Percentiles rank a stretch among this genome's conserved stretches.
phyloP scores from a whole-genome alignment of 768 basidiomycete genomes.

The Leccinum imitatum region DNA sequence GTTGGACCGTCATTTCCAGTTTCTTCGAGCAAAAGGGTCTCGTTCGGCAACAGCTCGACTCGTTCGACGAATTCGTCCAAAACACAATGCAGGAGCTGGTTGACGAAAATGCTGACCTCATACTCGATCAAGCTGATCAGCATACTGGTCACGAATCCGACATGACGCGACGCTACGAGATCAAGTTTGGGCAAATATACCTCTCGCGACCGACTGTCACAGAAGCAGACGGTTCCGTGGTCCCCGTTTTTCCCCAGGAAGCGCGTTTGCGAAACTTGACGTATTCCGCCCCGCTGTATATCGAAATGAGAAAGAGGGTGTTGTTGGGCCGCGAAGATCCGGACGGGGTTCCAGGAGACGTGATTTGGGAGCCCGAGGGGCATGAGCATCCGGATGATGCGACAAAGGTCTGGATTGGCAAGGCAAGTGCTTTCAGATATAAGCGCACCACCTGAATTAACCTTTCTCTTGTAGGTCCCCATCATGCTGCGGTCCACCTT shows the following conservation, averaged over 20 bases:
- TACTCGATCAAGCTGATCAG: conserved; percentile 94
- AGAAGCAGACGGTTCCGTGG: conserved; percentile 92
- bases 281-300: conserved; percentile 92
- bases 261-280: conserved; percentile 93
- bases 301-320: conserved; percentile 91
- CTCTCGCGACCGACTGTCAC: conserved; percentile 93
- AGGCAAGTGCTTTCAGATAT: conserved; percentile 48
- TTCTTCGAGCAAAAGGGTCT: conserved; percentile 98
- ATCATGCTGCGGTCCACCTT: conserved; percentile 97
- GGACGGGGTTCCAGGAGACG: conserved; percentile 76
- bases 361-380: conserved; percentile 74
- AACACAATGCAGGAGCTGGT: conserved; percentile 99
- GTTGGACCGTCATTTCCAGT: conserved; percentile 93
- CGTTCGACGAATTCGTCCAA: conserved; percentile 98
- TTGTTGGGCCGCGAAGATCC: conserved; percentile 79
- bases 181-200: conserved; percentile 97
- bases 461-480: conserved; percentile 62
- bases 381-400: conserved; percentile 61
- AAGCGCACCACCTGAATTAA: conserved; percentile 14
- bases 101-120: conserved; percentile 93
- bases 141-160: conserved; percentile 85
- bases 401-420: conserved; percentile 92
- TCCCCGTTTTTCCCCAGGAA: conserved; percentile 95
- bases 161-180: conserved; percentile 91
- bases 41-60: conserved; percentile 95